Percentiles rank a stretch among this genome's conserved stretches.
phyloP scores from a whole-genome alignment of 148 eudicot genomes.

The Silene conica region DNA sequence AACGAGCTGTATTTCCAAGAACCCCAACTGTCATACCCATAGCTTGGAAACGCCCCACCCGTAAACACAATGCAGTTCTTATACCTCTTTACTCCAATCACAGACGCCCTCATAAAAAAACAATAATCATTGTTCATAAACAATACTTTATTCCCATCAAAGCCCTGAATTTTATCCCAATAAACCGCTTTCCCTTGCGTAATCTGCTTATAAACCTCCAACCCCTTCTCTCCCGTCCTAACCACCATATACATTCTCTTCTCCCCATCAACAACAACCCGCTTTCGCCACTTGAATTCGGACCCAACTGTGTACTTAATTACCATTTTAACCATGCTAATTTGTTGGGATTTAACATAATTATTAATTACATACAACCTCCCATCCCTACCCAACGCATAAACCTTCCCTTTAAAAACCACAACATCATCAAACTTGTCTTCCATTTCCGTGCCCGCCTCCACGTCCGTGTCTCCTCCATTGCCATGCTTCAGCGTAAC shows the following conservation, averaged over 20 bases:
- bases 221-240: background rate
- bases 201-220: background rate
- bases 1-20: background rate
- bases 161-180: background rate
- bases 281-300: background rate
- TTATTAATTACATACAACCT: background rate
- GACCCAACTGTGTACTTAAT: background rate
- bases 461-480: no score
- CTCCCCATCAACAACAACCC: background rate
- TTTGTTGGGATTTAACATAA: background rate
- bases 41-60: background rate
- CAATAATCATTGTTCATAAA: constrained; percentile 1
- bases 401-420: background rate
- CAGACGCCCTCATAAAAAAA: background rate
- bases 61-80: constrained; percentile 10
- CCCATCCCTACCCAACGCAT: background rate
- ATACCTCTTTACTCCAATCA: background rate
- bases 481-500: background rate
- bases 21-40: constrained; percentile 11
- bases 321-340: background rate
- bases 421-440: background rate
- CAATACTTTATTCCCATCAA: constrained; percentile 5
- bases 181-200: background rate
- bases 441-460: no score
- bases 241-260: background rate